Base-by-base conservation (phyloP, 2,329 filamentous ascomycete species). In the Aspergillus neotritici region DNA sequence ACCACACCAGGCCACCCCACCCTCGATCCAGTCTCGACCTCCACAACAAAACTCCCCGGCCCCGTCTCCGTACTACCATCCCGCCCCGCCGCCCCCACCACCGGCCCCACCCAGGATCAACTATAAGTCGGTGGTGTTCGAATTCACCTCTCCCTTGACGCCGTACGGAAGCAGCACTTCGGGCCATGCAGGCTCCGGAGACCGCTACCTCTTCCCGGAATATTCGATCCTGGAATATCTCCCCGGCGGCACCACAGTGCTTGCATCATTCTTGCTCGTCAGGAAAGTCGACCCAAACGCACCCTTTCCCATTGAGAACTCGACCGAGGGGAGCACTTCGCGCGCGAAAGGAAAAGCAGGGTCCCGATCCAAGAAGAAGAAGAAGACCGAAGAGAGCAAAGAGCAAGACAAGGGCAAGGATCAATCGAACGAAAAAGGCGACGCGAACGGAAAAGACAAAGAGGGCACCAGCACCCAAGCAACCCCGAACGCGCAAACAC, bases 171-270 rank as follows among this genome's bases (percentile, higher is more conserved):
- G 62, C 45, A 65, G 62, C 31, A 63, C 65, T 1, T 66, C 67
- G 0, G 61, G 61, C 3, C 66, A 70, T 47, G 62, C 65, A 28
- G 65, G 64, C 8, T 69, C 65, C 5, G 68, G 70, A 9, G 72
- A 75, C 51, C 66, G 72, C 14, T 75, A 70, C 52, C 52, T 74
- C 1, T 73, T 75, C 47, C 72, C 72, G 1, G 69, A 73, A 50
- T 56, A 73, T 52, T 66, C 70, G 3, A 73, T 75, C 3, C 51
- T 75, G 13, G 72, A 75, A 48, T 73, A 67, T 56, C 60, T 71
- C 14, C 66, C 68, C 4, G 68, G 65, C 12, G 70, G 70, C 30
- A 71, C 64, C 9, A 65, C 65, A 5, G 67, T 74, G 17, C 57
- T 74, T 33, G 70, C 68, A 28, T 75, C 72, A 1, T 75, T 75